Base-by-base conservation (phyloP, 257 asterid species). In the Forsythia viridissima region DNA sequence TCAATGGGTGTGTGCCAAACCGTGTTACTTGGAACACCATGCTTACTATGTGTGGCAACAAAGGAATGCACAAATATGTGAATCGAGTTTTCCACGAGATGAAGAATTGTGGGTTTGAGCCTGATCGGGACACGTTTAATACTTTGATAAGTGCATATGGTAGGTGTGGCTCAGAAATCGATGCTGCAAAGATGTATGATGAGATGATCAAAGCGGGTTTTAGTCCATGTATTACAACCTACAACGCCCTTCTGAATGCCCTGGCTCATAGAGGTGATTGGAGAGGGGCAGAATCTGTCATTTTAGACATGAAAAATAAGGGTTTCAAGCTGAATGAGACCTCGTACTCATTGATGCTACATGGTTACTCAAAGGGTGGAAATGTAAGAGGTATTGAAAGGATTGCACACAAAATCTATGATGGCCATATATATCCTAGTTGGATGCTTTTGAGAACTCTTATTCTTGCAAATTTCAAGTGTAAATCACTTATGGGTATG, bases 11-110 rank as follows among this genome's bases (percentile, higher is more conserved):
- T 78, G 83, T 77, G 7, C 97, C 99, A 43, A 89, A 93, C 80
- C 96, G 91, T 74, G 82, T 92, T 38, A 95, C 99, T n/a, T 95
- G 99, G 99, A 93, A 93, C 80, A 92, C 97, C 5, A 83, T 93
- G 88, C 96, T 95, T 77, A 89, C 92, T 38, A 84, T 93, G 89
- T 92, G 97, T 81, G 99, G 99, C 21, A 88, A 82, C 79, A 90
- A 69, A 81, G 98, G 99, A 74, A 92, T 91, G 99, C 92, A 89
- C 40, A 85, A 88, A 76, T 80, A 93, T 77, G 96, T 93, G 68
- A 92, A 80, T 78, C 90, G 79, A 13, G 92, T 93, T 77, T 91
- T 95, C 76, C 87, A 83, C 4, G 94, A 91, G 93, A 95, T 93
- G 99, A 92, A 90, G 86, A 91, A 88, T 30, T 87, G 94, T 39